Conservation (phyloP, 306 rosid species). For the Acmispon strigosus region DNA sequence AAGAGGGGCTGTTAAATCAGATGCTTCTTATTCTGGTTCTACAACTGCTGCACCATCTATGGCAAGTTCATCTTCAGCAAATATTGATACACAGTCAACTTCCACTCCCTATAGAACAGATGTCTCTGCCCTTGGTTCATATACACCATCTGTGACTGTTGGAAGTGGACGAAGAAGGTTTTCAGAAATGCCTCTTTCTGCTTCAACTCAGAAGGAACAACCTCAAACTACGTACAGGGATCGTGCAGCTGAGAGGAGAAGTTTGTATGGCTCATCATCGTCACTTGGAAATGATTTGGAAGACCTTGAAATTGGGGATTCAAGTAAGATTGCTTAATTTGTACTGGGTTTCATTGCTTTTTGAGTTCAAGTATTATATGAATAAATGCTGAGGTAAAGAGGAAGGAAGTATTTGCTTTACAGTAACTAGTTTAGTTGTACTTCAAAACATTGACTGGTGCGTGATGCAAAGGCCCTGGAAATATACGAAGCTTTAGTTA, state of each 20-base stretch:
- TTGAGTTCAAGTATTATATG: neutral
- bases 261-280: constrained; percentile 79
- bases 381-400: neutral
- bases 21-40: constrained; percentile 45
- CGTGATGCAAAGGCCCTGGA: constrained; percentile 1
- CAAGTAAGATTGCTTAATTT: constrained; percentile 53
- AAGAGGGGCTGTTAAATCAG: constrained; percentile 62
- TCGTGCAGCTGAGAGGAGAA: constrained; percentile 98
- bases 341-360: too few relatives aligned
- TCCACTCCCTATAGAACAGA: constrained; percentile 76
- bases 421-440: neutral
- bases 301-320: constrained; percentile 57
- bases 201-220: constrained; percentile 64
- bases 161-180: constrained; percentile 85
- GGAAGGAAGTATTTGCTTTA: constrained; percentile 4
- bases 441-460: constrained; percentile 8
- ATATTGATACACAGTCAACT: constrained; percentile 37
- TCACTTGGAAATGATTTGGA: constrained; percentile 53
- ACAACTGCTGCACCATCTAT: constrained; percentile 33
- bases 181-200: constrained; percentile 82
- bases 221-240: constrained; percentile 76
- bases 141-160: constrained; percentile 44
- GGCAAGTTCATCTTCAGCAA: constrained; percentile 30
- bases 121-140: constrained; percentile 77
- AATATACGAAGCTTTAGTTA: constrained; percentile 14